Evolutionary conservation across 2,329 filamentous ascomycete genomes (phyloP), one percentile per base, ranked within the genome.

Genomic region (Penicillium vulpinum): DNA sequence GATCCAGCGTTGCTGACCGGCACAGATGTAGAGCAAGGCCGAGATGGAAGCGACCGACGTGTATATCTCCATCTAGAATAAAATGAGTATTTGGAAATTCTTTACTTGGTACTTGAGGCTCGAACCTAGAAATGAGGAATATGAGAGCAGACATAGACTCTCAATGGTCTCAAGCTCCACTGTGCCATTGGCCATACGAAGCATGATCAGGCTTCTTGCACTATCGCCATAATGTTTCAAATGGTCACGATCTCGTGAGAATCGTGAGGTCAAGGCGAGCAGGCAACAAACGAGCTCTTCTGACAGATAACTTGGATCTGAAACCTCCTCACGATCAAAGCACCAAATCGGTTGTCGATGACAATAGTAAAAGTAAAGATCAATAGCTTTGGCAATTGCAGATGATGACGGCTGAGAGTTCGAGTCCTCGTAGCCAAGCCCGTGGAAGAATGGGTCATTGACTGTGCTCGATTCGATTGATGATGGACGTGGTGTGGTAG

Each of bases 21-120:
- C 80, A 82, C 9, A 83, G 75, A 59, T 83, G 80, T 36, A 79
- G 75, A 1, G 77, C 78, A 11, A 83, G 74, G 9, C 79, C 79
- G 0, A 83, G 77, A 54, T 82, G 73, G 48, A 83, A 82, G 49
- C 80, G 78, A 15, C 80, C 80, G 0, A 81, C 74, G 29, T 78
- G 77, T 9, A 77, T 65, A 51, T 81, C 77, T 22, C 80, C 80
- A 57, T 82, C 80, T 82, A 45, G 4, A 1, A 35, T 3, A 2
- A n/a, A 45, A 35, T 63, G 43, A 67, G 24, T 31, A 4, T 31
- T 35, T n/a, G 7, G n/a, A 4, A 22, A 10, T 2, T 5, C 3
- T 26, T 28, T 5, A 13, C 28, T 2, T 10, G 8, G 15, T 16
- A 21, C 7, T 6, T 5, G 5, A 7, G n/a, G 10, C 8, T 50